phyloP scores from a whole-genome alignment of 805 yeast genomes.

The Barnettozyma californica region DNA sequence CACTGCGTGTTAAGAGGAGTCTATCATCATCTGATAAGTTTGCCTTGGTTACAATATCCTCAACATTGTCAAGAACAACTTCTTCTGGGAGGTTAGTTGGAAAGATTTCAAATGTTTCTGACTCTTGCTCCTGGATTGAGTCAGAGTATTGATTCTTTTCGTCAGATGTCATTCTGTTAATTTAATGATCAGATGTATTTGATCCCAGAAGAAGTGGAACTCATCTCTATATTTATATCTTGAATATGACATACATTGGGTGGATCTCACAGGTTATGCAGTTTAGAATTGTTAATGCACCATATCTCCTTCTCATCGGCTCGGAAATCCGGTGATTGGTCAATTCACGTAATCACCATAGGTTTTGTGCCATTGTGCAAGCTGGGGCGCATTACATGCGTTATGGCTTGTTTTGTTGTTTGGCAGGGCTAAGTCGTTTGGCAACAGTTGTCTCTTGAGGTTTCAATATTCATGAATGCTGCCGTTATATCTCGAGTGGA shows the following conservation, averaged over 20 bases:
- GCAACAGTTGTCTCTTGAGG: too few relatives aligned
- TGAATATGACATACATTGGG: too few relatives aligned
- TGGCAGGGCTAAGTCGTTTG: too few relatives aligned
- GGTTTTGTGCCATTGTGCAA: background rate
- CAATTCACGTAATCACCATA: background rate
- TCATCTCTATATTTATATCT: background rate
- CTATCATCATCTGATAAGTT: constrained; percentile 16
- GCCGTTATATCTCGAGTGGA: too few relatives aligned
- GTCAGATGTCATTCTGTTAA: background rate
- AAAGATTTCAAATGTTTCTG: background rate
- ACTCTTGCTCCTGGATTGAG: background rate
- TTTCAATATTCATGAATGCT: too few relatives aligned
- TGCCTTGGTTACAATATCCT: constrained; percentile 8
- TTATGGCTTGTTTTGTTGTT: background rate
- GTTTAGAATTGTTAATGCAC: background rate
- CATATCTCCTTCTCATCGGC: background rate
- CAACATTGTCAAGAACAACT: constrained; percentile 5
- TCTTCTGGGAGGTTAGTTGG: constrained; percentile 6
- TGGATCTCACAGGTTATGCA: background rate
- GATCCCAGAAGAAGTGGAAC: background rate
- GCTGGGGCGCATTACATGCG: background rate
- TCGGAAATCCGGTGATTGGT: background rate
- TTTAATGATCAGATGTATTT: too few relatives aligned
- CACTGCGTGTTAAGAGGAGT: constrained; percentile 46
- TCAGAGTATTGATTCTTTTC: background rate